These are phyloP conservation scores for Xerocomus potaroensis DNA, from an alignment of 768 basidiomycete species.

Conservation along the genomic window DNA sequence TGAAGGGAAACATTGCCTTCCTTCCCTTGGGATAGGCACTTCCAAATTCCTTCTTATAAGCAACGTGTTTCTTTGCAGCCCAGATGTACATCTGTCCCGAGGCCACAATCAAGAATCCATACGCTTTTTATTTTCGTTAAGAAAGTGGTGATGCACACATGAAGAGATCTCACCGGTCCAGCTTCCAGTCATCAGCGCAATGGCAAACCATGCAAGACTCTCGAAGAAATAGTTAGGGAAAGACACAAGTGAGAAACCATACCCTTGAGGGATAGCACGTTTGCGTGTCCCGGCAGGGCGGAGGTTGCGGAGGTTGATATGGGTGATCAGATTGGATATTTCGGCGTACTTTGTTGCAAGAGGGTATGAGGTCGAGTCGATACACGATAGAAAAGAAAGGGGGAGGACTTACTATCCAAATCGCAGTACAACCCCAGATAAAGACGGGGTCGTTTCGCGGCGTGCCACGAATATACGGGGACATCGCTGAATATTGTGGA, in stretches of 20 bases:
- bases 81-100: constrained; percentile 73
- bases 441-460: constrained; percentile 61
- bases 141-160: not conserved
- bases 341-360: constrained; percentile 61
- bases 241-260: constrained; percentile 83
- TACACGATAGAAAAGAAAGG: not conserved
- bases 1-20: constrained; percentile 76
- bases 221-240: constrained; percentile 97
- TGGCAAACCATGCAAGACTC: constrained; percentile 64
- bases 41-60: constrained; percentile 93
- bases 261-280: constrained; percentile 88
- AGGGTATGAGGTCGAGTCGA: not conserved
- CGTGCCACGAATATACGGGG: constrained; percentile 59
- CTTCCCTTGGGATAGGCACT: constrained; percentile 70
- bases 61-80: constrained; percentile 87
- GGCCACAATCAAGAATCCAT: constrained; percentile 60
- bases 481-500: constrained; percentile 66
- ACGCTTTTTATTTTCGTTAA: constrained; percentile 37
- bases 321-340: constrained; percentile 79
- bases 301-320: constrained; percentile 77
- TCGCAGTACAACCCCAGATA: constrained; percentile 56
- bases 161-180: constrained; percentile 52
- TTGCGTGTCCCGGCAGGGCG: constrained; percentile 75
- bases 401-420: constrained; percentile 67
- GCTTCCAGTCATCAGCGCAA: constrained; percentile 76